Base-by-base conservation (phyloP, 257 asterid genomes). In the Thymus mandschuricus region DNA sequence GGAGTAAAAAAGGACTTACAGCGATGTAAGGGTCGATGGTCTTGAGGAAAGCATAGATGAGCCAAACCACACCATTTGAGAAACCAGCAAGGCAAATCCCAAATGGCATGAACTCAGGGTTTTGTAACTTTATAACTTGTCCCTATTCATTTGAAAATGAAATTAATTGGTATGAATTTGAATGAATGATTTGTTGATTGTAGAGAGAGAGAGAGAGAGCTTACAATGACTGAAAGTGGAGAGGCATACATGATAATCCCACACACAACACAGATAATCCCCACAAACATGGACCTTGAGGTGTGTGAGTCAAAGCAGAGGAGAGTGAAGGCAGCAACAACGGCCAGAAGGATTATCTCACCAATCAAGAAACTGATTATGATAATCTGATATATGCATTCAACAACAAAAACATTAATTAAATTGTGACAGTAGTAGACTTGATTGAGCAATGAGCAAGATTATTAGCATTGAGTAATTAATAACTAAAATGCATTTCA, bases 201-300 rank as follows among this genome's bases (percentile, higher is more conserved):
- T 10, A 10, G 31, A 9, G 2, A 43, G 40, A 63, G 1, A 43
- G 21, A 41, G 40, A 43, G 68, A 35, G 10, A 1, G 27, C 85
- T 80, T 60, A 11, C 60, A 28, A 60, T 86, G 68, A 63, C 71
- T 64, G 95, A 75, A 0, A 91, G 84, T 8, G 97, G 97, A 5
- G 97, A 71, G 21, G 68, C 87, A 11, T 91, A 89, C 85, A 91
- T 84, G 13, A 83, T 65, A 61, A 86, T 75, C 28, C 97, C 92
- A 5, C 84, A 86, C 43, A 85, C 30, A 3, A 75, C 79, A 13
- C 87, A 85, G 34, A 91, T 45, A 4, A 73, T 62, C 50, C 96
- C 97, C 10, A 82, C 91, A 21, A 91, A 69, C 71, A 44, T 80
- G 29, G 91, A 80, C 82, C 97, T 81, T 0, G 2, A 3, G 9